Evolutionary conservation across 2,329 filamentous ascomycete genomes (phyloP), one percentile per base, ranked within the genome.

Genomic region (Fusarium buharicum): DNA sequence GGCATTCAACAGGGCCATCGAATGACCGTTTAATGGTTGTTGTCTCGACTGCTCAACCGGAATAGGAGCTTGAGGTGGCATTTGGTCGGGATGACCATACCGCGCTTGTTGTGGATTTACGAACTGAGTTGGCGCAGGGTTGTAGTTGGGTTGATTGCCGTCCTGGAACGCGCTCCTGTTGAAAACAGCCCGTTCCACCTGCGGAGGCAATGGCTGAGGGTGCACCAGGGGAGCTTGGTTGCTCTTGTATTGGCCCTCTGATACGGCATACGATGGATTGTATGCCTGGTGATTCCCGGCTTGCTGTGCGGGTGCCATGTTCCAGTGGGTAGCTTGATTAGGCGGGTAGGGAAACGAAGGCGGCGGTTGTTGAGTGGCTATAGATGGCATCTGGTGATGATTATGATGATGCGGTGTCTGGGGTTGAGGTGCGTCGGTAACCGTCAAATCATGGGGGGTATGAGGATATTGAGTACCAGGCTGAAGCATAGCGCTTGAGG

Each of bases 391-490:
- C 14, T 82, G 72, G 17, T 79, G 78, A 24, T 82, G 81, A 36
- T 75, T 72, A 13, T 82, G 81, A 52, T 84, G 81, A 69, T 87
- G 86, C 7, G 87, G 86, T 37, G 83, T 85, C 36, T 77, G 78
- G 13, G 87, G 85, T 69, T 84, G 81, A 24, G 81, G 72, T 18
- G 82, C 79, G 22, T 83, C 79, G 6, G 74, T 71, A 46, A 79
- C 75, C 16, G 79, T 78, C 59, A 86, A 83, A 13, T 89, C 84
- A 28, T 84, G 73, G 9, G 86, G 83, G 6, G 84, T 85, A 46
- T 81, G 80, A 37, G 79, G 81, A 57, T 74, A 69, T 51, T 72
- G 73, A 56, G 52, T 38, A 33, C 61, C 54, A 34, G 60, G 45
- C 33, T 66, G 66, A 51, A 54, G 36, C n/a, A 53, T 14, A 18